phyloP scores from a whole-genome alignment of 1,139 yeast genomes.

The Kluyveromyces sp. region DNA sequence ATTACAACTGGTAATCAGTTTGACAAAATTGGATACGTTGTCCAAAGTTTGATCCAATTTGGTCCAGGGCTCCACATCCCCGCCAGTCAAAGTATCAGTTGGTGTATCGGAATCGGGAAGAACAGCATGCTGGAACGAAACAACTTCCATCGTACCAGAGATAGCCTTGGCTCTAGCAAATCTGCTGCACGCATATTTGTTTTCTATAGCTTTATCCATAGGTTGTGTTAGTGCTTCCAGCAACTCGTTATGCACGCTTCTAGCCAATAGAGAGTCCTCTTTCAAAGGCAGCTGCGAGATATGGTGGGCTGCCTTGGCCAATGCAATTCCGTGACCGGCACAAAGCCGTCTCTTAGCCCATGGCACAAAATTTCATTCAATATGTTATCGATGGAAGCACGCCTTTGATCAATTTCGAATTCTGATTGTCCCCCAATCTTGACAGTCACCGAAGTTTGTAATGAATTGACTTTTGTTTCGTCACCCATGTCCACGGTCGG shows the following conservation, averaged over 20 bases:
- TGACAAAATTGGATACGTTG: conserved; percentile 14
- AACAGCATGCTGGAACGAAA: conserved; percentile 11
- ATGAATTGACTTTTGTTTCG: conserved; percentile 9
- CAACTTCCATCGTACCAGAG: conserved; percentile 12
- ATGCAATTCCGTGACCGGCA: conserved; percentile 20
- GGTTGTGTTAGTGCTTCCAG: conserved; percentile 13
- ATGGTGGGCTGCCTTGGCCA: conserved; percentile 18
- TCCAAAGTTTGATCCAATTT: conserved; percentile 15
- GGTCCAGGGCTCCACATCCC: conserved; percentile 24
- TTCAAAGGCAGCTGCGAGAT: conserved; percentile 4
- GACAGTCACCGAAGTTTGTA: conserved; percentile 23
- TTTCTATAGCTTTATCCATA: conserved; percentile 14
- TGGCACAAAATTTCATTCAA: conserved; percentile 22
- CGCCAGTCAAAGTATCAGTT: conserved; percentile 8
- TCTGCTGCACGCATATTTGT: conserved; percentile 12
- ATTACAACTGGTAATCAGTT: conserved; percentile 17
- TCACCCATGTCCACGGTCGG: conserved; percentile 9
- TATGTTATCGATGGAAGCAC: conserved; percentile 20
- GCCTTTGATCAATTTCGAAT: conserved; percentile 25
- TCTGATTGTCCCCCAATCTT: conserved; percentile 26
- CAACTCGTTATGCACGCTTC: conserved; percentile 9
- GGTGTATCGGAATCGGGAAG: conserved; percentile 8
- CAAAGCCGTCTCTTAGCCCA: conserved; percentile 23
- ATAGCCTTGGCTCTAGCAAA: conserved; percentile 12
- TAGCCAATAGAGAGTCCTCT: conserved; percentile 3